These are phyloP conservation scores for Volutella citrinella DNA, from an alignment of 2,329 filamentous ascomycete genomes.

Conservation along the genomic window DNA sequence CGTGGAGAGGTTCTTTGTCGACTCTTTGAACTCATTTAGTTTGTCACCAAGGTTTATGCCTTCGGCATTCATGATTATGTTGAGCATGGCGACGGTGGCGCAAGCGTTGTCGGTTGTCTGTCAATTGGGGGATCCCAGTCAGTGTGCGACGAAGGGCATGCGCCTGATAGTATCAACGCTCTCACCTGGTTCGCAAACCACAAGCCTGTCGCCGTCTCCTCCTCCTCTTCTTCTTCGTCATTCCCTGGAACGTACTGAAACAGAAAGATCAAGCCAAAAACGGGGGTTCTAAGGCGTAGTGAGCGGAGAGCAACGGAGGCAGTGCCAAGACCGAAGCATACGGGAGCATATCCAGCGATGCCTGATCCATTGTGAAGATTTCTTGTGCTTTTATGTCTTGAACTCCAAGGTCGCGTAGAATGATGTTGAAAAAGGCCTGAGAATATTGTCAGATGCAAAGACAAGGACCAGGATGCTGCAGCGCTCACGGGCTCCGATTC, in stretches of 20 bases:
- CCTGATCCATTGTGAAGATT: constrained; percentile 68
- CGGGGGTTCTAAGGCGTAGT: constrained; percentile 55
- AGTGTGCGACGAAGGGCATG: not conserved
- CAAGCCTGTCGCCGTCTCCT: constrained; percentile 56
- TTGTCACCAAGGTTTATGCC: constrained; percentile 66
- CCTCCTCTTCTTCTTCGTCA: constrained; percentile 49
- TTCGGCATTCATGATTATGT: constrained; percentile 84
- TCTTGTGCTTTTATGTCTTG: constrained; percentile 72
- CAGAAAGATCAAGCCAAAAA: constrained; percentile 86
- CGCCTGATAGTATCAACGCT: constrained; percentile 1
- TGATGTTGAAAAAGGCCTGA: constrained; percentile 80
- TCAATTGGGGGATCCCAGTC: constrained; percentile 8
- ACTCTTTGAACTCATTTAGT: constrained; percentile 68
- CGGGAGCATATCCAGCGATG: constrained; percentile 61
- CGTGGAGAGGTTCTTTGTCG: constrained; percentile 66
- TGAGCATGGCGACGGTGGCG: constrained; percentile 87
- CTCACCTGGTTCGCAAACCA: constrained; percentile 93
- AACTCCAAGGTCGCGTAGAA: constrained; percentile 77
- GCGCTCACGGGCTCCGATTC: constrained; percentile 79
- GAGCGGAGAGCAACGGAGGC: constrained; percentile 1
- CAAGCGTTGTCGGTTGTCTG: constrained; percentile 82
- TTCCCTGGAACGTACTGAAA: constrained; percentile 65
- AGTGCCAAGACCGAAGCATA: constrained; percentile 32
- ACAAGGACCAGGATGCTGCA: no score
- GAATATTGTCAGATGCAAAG: constrained; percentile 2